Evolutionary conservation across 2,329 filamentous ascomycete genomes (phyloP), one percentile per base, ranked within the genome.

Genomic region (Trichoderma aggressivum): DNA sequence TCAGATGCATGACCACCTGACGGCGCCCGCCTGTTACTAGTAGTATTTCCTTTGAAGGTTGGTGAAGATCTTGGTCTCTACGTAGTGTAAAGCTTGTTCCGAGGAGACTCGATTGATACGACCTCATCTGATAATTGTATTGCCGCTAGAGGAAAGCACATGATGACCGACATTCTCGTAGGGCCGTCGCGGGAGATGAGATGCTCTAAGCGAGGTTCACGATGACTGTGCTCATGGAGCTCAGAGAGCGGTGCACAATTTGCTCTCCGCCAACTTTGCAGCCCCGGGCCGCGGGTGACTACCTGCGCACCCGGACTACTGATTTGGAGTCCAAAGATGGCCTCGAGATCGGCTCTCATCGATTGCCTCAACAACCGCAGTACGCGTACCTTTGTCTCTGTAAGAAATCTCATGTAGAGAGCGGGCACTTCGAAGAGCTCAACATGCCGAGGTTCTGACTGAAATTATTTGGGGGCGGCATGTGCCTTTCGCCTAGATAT

Each of bases 81-180:
- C 26, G 28, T 58, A 58, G 30, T 66, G 34, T 34, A 58, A 66
- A 53, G 56, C 65, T 69, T 69, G 55, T 69, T 61, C 36, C n/a
- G 63, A 32, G 11, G 28, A 34, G n/a, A 47, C 26, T 58, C 24
- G 30, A 58, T 36, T 39, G 53, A 36, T 30, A 21, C 50, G n/a
- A 14, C 50, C 24, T 32, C 32, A 58, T 66, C 50, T 32, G 14
- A 26, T 8, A 24, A 12, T 16, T 11, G 14, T 34, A 60, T 32
- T 14, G 24, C 14, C 12, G 32, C n/a, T 16, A 32, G 26, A 14
- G 3, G 24, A 6, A 32, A n/a, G 24, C 53, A 30, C 18, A 47
- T 32, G 14, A 58, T 10, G 63, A 60, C 50, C 55, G 21, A 11
- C 64, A 60, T 32, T 21, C 21, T 53, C n/a, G 47, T 53, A 53